Evolutionary conservation across 2,329 filamentous ascomycete genomes (phyloP), one percentile per base, ranked within the genome.

Genomic region (Sporothrix humicola): DNA sequence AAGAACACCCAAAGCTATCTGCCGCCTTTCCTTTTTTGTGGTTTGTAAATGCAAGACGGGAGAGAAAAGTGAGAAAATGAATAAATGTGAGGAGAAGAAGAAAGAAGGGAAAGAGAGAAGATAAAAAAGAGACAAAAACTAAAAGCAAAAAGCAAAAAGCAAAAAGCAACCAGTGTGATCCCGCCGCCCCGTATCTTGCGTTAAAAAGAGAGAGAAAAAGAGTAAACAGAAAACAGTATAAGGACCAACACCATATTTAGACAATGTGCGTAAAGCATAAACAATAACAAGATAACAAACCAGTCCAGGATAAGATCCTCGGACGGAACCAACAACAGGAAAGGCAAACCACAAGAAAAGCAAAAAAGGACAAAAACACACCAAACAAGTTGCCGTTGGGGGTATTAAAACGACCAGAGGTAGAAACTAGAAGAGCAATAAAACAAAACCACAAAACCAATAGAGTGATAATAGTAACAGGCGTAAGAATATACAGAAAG

Each of bases 371-470:
- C 31, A 72, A 72, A 44, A 42, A 46, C 20, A 65, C 61, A 65
- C 31, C 37, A 66, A 48, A 63, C 58, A 63, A 48, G 61, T 66
- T 37, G 61, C 59, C 71, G 71, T 72, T 72, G 71, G 71, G 71
- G 71, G 71, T 72, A 72, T 72, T 56, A 56, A 63, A 73, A 63
- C 54, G 46, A 44, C 42, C 54, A 69, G 50, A 31, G 26, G n/a
- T 31, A 44, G 61, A 71, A 46, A 71, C 23, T 12, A 48, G 20
- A 63, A 50, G 50, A 23, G 48, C 42, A 54, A 31, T n/a, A 42
- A 71, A 9, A 68, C 54, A 66, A 26, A 26, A 20, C 10, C 2
- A 46, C 1, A 15, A 54, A 54, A 31, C 12, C 7, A 42, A 42
- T 15, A 54, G 31, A 61, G 54, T 37, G 31, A 31, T 37, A 63